These are phyloP conservation scores for Solanum medicagineum DNA, from an alignment of 257 asterid species.

Conservation along the genomic window DNA sequence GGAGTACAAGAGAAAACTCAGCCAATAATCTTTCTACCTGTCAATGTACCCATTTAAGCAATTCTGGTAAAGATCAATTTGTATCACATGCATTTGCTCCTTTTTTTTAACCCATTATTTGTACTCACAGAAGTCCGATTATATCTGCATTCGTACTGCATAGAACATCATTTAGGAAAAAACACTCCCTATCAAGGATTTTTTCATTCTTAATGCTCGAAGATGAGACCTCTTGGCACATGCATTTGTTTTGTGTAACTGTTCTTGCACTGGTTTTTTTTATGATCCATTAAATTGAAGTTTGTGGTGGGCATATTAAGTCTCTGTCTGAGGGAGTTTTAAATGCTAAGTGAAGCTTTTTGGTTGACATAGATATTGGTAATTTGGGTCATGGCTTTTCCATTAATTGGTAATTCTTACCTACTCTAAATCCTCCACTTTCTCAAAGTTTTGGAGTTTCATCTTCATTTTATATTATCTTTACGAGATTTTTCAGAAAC, in stretches of 20 bases:
- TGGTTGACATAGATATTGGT: neutral
- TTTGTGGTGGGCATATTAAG: neutral
- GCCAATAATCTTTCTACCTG: slow-evolving; percentile 29
- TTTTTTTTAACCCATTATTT: too few relatives aligned
- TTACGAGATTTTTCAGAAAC: too few relatives aligned
- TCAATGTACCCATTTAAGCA: slow-evolving; percentile 34
- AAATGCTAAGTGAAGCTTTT: neutral
- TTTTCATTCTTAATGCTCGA: too few relatives aligned
- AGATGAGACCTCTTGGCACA: neutral
- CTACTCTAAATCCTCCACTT: neutral
- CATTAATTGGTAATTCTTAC: neutral
- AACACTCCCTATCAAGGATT: too few relatives aligned
- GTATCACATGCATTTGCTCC: neutral
- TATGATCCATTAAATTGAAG: neutral
- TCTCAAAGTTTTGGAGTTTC: neutral
- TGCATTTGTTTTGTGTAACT: neutral
- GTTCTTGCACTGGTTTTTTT: neutral
- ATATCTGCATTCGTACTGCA: too few relatives aligned
- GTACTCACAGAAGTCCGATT: too few relatives aligned
- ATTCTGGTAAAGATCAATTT: slow-evolving; percentile 28
- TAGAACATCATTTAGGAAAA: too few relatives aligned
- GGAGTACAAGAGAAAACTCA: slow-evolving; percentile 63
- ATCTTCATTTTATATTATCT: neutral
- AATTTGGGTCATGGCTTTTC: neutral
- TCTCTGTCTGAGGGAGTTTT: neutral